A percentile compares a stretch with the other conserved stretches of the same genome.
These are phyloP conservation scores for Thermothelomyces thermophilus DNA, from an alignment of 2,329 filamentous ascomycete genomes.

Conservation along the genomic window DNA sequence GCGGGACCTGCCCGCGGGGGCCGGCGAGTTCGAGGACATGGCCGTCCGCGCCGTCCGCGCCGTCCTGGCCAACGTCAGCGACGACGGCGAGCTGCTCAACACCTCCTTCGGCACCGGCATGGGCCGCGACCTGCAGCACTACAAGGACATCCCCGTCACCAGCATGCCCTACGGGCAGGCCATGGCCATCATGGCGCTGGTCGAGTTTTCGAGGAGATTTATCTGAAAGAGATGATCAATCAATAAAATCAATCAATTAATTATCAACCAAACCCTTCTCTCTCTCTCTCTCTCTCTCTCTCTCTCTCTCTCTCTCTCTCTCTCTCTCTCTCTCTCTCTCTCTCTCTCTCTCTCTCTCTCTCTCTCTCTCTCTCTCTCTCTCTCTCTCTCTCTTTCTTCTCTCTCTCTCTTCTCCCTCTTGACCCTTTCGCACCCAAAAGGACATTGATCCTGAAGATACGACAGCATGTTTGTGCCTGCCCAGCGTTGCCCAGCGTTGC, in stretches of 20 bases:
- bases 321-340: no score
- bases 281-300: not conserved
- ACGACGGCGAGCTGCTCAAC: slow-evolving; percentile 62
- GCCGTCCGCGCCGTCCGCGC: slow-evolving; percentile 61
- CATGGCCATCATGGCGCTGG: slow-evolving; percentile 77
- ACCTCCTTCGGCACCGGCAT: slow-evolving; percentile 75
- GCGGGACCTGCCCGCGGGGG: slow-evolving; percentile 49
- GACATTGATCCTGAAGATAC: no score
- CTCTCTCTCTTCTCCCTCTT: no score
- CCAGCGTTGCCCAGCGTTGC: no score
- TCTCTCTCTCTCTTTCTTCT: no score
- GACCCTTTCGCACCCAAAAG: no score
- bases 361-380: no score
- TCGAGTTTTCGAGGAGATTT: slow-evolving; percentile 62
- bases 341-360: no score
- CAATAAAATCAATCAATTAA: not conserved
- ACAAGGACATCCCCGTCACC: slow-evolving; percentile 68
- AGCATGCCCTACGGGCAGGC: slow-evolving; percentile 82
- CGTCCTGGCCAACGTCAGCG: slow-evolving; percentile 59
- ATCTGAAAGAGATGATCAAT: slow-evolving; percentile 23
- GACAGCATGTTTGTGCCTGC: no score
- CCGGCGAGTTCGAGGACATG: slow-evolving; percentile 51
- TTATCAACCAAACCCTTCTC: not conserved
- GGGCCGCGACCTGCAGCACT: slow-evolving; percentile 67
- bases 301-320: not conserved